A percentile compares a stretch with the other conserved stretches of the same genome.
These are phyloP conservation scores for Scheffersomyces ergatensis DNA, from an alignment of 805 yeast genomes.

Conservation along the genomic window DNA sequence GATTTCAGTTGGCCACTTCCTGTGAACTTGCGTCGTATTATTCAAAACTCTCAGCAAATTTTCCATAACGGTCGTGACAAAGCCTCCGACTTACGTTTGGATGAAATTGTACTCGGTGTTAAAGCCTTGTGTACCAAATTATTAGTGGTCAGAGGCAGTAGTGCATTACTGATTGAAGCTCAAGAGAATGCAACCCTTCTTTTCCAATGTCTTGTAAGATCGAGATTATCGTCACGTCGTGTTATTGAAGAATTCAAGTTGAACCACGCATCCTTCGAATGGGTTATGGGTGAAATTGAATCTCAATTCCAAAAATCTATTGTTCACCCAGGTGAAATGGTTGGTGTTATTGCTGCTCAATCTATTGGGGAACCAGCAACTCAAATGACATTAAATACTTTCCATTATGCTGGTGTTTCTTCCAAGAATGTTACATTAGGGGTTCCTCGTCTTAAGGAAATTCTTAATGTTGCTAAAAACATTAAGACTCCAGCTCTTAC, in stretches of 20 bases:
- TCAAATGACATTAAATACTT: conserved; percentile 95
- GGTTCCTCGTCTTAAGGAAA: conserved; percentile 97
- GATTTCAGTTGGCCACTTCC: conserved; percentile 98
- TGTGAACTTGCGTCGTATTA: conserved; percentile 91
- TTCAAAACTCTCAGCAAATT: conserved; percentile 96
- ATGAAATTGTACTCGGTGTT: conserved; percentile 75
- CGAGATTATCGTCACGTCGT: conserved; percentile 87
- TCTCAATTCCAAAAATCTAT: conserved; percentile 88
- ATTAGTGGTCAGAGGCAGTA: conserved; percentile 79
- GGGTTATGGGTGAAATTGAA: conserved; percentile 95
- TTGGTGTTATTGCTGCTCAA: conserved; percentile 96
- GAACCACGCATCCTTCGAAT: conserved; percentile 82
- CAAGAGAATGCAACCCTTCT: conserved; percentile 88
- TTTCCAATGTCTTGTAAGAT: conserved; percentile 89
- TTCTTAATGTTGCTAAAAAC: conserved; percentile 95
- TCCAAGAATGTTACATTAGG: conserved; percentile 95
- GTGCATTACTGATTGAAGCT: conserved; percentile 73
- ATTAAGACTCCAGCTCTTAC: conserved; percentile 99
- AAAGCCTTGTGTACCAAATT: conserved; percentile 63
- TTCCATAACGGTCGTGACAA: conserved; percentile 89
- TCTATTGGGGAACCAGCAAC: conserved; percentile 98
- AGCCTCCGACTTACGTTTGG: conserved; percentile 85
- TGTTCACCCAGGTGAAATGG: conserved; percentile 98
- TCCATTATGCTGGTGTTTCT: conserved; percentile 98
- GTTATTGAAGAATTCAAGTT: conserved; percentile 87